Evolutionary conservation across 306 rosid genomes (phyloP), one percentile per base, ranked within the genome.

Genomic region (Sindora glabra): DNA sequence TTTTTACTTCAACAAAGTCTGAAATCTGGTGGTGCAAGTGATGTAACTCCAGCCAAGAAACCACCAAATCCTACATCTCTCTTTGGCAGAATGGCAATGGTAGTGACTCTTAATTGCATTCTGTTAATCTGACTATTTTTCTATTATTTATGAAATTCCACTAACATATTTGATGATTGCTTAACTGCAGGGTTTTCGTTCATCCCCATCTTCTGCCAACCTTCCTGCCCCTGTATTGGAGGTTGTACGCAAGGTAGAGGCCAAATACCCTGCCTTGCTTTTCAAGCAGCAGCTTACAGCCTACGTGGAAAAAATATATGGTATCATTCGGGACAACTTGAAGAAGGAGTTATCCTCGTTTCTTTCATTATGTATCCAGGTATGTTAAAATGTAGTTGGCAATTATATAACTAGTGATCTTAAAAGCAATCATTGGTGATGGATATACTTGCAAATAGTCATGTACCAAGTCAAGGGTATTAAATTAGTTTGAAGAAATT

Each of bases 251-350:
- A 89, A 89, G 72, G 99, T 94, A 34, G 99, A 94, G 57, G 99
- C 97, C 24, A 94, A 94, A 67, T 89, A 94, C 70, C 99, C 99
- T 26, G 99, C 99, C 58, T 94, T 94, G 74, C 87, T 94, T 62
- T 94, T 94, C 83, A 94, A 89, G 89, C 99, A 94, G 81, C 99
- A 94, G 83, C 94, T 94, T 69, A 94, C 97, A 23, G 99, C 99
- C 64, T 94, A 86, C 71, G 99, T 94, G 36, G 99, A 94, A 75
- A 94, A 94, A 86, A 89, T 94, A 79, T 94, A 89, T 4, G 99
- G 99, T 60, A 94, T 94, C 53, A 69, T 94, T 73, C 89, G 99
- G 51, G 99, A 94, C 75, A 94, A 89, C 82, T 77, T 94, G 87
- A 94, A 94, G 77, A 94, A 84, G 79, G 99, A 94, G 77, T 75